Evolutionary conservation across 2,329 filamentous ascomycete species (phyloP).

Genomic region (Alternaria panax): DNA sequence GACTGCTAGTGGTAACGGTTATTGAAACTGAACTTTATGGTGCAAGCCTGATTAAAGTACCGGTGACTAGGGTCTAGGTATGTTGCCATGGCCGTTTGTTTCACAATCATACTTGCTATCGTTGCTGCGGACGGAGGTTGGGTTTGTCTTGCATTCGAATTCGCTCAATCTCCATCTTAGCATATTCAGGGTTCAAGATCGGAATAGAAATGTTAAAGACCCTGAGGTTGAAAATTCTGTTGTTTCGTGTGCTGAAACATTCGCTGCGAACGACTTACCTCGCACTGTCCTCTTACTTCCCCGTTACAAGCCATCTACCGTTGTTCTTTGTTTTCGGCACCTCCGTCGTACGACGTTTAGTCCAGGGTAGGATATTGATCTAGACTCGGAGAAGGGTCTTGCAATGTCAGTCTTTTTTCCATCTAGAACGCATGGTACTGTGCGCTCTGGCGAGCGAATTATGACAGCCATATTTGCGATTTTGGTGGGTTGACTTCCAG

Average conservation of each 20-base stretch:
- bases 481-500: background rate
- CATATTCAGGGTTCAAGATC: background rate
- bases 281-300: background rate
- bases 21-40: background rate
- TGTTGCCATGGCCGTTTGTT: background rate
- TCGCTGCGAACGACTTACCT: slow-evolving; percentile 3
- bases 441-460: background rate
- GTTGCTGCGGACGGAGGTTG: background rate
- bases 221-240: background rate
- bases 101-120: slow-evolving; percentile 1
- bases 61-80: background rate
- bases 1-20: background rate
- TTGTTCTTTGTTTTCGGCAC: background rate
- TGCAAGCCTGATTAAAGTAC: background rate
- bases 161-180: background rate
- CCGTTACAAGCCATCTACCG: background rate
- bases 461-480: background rate
- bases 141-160: background rate
- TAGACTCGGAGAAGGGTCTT: background rate
- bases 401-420: background rate
- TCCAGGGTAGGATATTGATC: background rate
- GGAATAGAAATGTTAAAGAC: background rate
- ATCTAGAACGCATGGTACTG: slow-evolving; percentile 3
- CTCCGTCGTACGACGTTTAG: background rate
- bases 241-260: background rate